Evolutionary conservation across 2,329 filamentous ascomycete genomes (phyloP).

Genomic region (Gremmenia infestans): DNA sequence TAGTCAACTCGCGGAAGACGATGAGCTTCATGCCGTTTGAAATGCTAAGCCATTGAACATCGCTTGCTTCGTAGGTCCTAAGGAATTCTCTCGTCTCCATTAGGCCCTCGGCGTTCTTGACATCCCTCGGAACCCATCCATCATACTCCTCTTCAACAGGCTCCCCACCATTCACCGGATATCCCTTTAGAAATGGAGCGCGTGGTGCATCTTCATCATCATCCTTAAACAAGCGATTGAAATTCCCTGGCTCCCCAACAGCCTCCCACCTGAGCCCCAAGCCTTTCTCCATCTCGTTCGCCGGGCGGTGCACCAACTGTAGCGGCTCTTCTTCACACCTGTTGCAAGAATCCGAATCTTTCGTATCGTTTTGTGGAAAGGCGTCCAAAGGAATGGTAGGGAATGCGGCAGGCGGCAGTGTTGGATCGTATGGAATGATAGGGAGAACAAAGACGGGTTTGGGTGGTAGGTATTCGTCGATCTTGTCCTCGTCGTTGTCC

Average conservation of each 20-base stretch:
- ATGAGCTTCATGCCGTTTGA: conserved; percentile 20
- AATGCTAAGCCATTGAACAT: conserved; percentile 18
- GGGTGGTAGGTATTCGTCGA: background rate
- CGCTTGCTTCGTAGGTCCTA: background rate
- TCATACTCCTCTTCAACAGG: background rate
- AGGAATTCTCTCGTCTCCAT: background rate
- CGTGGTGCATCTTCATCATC: background rate
- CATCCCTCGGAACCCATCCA: background rate
- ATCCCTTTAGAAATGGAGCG: background rate
- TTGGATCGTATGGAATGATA: conserved; percentile 24
- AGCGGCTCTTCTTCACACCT: background rate
- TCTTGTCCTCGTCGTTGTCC: conserved; percentile 14
- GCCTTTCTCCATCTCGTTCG: background rate
- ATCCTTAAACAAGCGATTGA: background rate
- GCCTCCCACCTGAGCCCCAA: background rate
- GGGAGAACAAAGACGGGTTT: conserved; percentile 20
- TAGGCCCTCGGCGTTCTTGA: background rate
- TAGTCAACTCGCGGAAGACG: conserved; percentile 18
- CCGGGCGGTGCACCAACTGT: background rate
- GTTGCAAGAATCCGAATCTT: background rate
- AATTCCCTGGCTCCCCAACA: background rate
- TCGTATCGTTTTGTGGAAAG: background rate
- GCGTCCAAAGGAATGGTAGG: conserved; percentile 22
- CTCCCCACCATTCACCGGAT: background rate
- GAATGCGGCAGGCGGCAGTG: conserved; percentile 16